Evolutionary conservation across 164 flowering plant species (phyloP), one percentile per base, ranked within the genome.

Genomic region (Piper longum): DNA sequence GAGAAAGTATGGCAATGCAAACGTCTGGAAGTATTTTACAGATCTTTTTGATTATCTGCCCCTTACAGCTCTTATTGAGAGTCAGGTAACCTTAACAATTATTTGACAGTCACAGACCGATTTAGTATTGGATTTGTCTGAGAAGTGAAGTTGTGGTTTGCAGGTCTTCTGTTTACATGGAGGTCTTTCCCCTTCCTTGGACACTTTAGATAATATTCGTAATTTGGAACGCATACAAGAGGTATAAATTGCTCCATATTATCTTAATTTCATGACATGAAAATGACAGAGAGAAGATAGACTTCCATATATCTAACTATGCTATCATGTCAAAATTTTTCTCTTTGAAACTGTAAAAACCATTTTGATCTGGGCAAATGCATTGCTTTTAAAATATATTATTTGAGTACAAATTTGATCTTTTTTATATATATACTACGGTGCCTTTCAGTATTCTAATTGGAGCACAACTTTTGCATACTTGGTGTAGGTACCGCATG

Each of bases 1-100:
- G 73, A 78, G 82, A 72, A 78, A 78, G 69, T 79, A 79, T 64
- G 82, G 80, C 57, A 79, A 77, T 75, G 82, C 82, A 61, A 79
- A 79, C 69, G 82, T 79, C 57, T 79, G 82, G 82, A 79, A 79
- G 71, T 64, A 63, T 60, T 79, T 79, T 55, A 79, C 82, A 44
- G 82, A 79, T 61, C 80, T 79, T 62, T 79, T 79, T 61, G 80
- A 79, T 65, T 79, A 77, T 66, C 73, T 79, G 56, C 82, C 82
- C 44, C 80, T 79, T 43, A 79, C 82, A 59, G 82, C 82, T 63
- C 75, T 78, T 17, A 75, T 78, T 62, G 79, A 76, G 62, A 74
- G 76, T 65, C 78, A 76, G 81, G 79, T 76, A 4, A 7, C 1
- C 40, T 57, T 19, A 12, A 17, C 5, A 2, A 26, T 2, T 57